A percentile compares a stretch with the other conserved stretches of the same genome.
Conservation (phyloP, 495 filamentous ascomycete species). For the Letharia columbiana region DNA sequence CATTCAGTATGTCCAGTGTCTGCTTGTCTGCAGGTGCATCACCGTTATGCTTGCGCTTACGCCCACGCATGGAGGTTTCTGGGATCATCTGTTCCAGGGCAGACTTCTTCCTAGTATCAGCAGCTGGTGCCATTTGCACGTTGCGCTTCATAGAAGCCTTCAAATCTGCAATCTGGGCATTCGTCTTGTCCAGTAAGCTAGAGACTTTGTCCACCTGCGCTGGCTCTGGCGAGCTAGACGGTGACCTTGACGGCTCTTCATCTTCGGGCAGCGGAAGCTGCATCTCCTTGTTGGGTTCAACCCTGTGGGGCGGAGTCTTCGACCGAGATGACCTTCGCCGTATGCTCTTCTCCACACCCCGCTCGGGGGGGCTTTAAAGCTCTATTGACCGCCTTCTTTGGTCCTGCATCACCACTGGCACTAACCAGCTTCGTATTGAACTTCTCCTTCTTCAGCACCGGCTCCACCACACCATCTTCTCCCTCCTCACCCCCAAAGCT, state of each 20-base stretch:
- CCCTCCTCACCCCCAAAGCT: conserved; percentile 88
- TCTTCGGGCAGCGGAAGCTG: conserved; percentile 42
- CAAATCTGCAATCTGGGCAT: conserved; percentile 82
- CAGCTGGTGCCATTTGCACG: conserved; percentile 47
- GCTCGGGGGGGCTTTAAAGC: conserved; percentile 26
- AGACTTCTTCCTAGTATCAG: conserved; percentile 53
- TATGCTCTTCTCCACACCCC: conserved; percentile 27
- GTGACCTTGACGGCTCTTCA: conserved; percentile 42
- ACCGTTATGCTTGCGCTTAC: conserved; percentile 57
- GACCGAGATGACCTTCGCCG: conserved; percentile 21
- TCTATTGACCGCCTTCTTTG: conserved; percentile 18
- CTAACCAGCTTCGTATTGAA: conserved; percentile 81
- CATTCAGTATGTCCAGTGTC: conserved; percentile 58
- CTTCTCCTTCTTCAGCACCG: conserved; percentile 73
- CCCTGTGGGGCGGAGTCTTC: conserved; percentile 28
- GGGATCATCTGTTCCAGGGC: conserved; percentile 78
- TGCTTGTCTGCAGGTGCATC: conserved; percentile 49
- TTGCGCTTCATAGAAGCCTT: conserved; percentile 89
- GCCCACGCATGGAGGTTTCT: conserved; percentile 64
- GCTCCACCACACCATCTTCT: conserved; percentile 48
- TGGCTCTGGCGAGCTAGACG: conserved; percentile 41
- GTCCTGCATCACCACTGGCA: conserved; percentile 38
- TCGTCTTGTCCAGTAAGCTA: conserved; percentile 62
- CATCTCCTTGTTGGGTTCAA: conserved; percentile 31
- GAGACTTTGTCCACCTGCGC: conserved; percentile 44